Conservation (phyloP, 805 yeast species). For the Monosporozyma solicola region DNA sequence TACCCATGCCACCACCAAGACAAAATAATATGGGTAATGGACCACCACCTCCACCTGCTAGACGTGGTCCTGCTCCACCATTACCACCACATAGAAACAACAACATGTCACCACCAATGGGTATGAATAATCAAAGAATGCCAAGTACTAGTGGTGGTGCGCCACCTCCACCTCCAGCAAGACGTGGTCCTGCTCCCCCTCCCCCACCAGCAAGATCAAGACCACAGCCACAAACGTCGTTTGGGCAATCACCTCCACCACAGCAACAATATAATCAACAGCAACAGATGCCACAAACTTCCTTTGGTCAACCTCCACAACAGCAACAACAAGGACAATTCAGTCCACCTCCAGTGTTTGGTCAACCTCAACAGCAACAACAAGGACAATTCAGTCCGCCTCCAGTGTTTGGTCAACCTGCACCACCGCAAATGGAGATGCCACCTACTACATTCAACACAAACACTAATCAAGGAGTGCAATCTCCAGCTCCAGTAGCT, state of each 20-base stretch:
- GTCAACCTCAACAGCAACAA: background rate
- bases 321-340: constrained; percentile 5
- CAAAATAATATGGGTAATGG: background rate
- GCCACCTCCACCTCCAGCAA: constrained; percentile 17
- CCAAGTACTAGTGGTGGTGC: constrained; percentile 9
- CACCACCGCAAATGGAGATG: background rate
- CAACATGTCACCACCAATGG: background rate
- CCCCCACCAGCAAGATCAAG: constrained; percentile 15
- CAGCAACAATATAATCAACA: constrained; percentile 2
- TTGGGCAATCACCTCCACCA: constrained; percentile 3
- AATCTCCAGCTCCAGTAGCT: background rate
- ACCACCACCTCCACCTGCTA: constrained; percentile 25
- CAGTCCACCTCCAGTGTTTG: background rate
- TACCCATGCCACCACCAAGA: constrained; percentile 4
- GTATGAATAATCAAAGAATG: constrained; percentile 1
- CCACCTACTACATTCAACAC: constrained; percentile 1
- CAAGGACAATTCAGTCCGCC: background rate
- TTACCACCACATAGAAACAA: constrained; percentile 17
- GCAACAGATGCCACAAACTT: background rate
- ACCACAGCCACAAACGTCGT: constrained; percentile 6
- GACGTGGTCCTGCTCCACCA: constrained; percentile 28
- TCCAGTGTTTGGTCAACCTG: background rate
- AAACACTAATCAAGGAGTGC: background rate
- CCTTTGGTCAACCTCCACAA: constrained; percentile 3
- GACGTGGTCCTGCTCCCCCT: constrained; percentile 16